Percentiles rank a stretch among this genome's conserved stretches.
These are phyloP conservation scores for Antitrichia curtipendula DNA, from an alignment of 225 moss, liverwort and hornwort species.

Conservation along the genomic window DNA sequence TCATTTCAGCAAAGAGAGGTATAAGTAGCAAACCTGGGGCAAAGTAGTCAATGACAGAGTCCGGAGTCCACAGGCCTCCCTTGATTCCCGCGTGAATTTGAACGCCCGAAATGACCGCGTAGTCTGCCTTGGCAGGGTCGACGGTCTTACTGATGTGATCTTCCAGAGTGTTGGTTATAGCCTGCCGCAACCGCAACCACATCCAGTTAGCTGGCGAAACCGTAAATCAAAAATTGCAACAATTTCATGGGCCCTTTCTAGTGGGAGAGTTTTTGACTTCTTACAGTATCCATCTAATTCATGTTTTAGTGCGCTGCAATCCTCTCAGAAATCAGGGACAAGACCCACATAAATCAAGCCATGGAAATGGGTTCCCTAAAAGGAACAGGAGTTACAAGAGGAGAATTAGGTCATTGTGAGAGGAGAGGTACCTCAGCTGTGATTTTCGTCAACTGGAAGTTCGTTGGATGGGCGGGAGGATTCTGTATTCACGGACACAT, in stretches of 20 bases:
- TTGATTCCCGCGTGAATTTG: constrained; percentile 32
- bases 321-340: neutral
- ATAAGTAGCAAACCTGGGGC: constrained; percentile 13
- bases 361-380: neutral
- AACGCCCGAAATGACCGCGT: constrained; percentile 22
- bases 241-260: neutral
- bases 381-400: neutral
- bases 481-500: neutral
- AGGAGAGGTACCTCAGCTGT: constrained; percentile 19
- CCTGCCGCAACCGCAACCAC: neutral
- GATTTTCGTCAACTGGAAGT: constrained; percentile 41
- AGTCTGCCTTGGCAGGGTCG: constrained; percentile 24
- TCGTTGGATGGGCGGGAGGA: constrained; percentile 14
- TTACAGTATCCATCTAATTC: neutral
- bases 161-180: constrained; percentile 13
- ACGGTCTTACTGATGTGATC: constrained; percentile 29
- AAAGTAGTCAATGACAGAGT: constrained; percentile 26
- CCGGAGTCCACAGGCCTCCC: constrained; percentile 27
- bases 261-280: neutral
- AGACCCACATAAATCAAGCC: neutral
- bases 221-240: neutral
- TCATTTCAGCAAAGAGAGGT: neutral
- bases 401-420: neutral
- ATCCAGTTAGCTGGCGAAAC: neutral
- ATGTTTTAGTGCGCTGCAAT: neutral